A percentile compares a stretch with the other conserved stretches of the same genome.
Conservation (phyloP, 805 yeast species). For the Clavispora fructus region DNA sequence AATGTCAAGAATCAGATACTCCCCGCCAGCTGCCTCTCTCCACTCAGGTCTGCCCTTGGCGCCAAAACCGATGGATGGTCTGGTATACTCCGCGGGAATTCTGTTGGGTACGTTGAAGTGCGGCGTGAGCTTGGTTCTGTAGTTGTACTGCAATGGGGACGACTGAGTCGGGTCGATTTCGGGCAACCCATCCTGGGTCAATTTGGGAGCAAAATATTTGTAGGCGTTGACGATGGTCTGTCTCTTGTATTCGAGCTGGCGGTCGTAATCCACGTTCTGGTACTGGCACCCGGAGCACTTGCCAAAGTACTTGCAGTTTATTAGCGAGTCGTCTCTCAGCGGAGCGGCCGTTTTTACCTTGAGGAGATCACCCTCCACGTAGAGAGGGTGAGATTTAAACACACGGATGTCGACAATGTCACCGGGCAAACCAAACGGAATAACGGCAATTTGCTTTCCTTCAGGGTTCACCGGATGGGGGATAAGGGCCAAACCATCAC, state of each 20-base stretch:
- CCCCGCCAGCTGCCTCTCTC: slow-evolving; percentile 58
- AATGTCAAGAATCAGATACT: slow-evolving; percentile 68
- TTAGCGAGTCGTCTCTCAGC: slow-evolving; percentile 50
- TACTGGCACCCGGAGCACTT: slow-evolving; percentile 94
- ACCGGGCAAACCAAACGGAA: slow-evolving; percentile 88
- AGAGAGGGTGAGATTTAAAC: slow-evolving; percentile 70
- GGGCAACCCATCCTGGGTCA: slow-evolving; percentile 48
- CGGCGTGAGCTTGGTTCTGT: slow-evolving; percentile 93
- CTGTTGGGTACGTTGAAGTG: slow-evolving; percentile 79
- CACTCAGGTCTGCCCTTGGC: slow-evolving; percentile 73
- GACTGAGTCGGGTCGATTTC: slow-evolving; percentile 57
- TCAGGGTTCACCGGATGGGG: slow-evolving; percentile 47
- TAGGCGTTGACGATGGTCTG: slow-evolving; percentile 79
- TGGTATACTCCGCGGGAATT: slow-evolving; percentile 28
- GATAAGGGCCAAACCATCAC: slow-evolving; percentile 79
- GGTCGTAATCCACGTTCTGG: slow-evolving; percentile 68
- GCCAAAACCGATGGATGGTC: slow-evolving; percentile 87
- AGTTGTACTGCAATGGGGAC: slow-evolving; percentile 71
- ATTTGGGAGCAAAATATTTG: slow-evolving; percentile 62
- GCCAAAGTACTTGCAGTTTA: slow-evolving; percentile 81
- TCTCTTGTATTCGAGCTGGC: slow-evolving; percentile 69
- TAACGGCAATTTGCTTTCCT: slow-evolving; percentile 57
- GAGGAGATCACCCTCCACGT: slow-evolving; percentile 71
- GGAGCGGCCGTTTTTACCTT: slow-evolving; percentile 34
- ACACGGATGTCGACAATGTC: slow-evolving; percentile 68